phyloP scores from a whole-genome alignment of 1,139 yeast genomes.

The Scheffersomyces cryptocercus region DNA sequence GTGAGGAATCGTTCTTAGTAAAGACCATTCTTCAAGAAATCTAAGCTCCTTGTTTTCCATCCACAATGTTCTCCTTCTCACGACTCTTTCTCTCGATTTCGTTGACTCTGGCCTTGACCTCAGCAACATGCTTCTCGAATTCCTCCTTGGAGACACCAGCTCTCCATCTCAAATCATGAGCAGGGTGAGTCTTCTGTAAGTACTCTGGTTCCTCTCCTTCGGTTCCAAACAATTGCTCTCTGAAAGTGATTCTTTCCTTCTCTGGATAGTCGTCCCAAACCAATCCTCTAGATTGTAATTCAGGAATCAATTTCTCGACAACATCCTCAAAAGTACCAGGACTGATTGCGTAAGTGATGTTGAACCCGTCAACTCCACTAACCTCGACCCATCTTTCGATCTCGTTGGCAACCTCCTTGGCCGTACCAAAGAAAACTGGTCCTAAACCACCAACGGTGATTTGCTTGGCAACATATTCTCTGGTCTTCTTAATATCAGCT shows the following conservation, averaged over 20 bases:
- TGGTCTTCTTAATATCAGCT: conserved; percentile 22
- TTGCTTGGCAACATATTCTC: conserved; percentile 23
- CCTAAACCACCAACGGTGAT: conserved; percentile 30
- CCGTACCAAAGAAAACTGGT: conserved; percentile 27
- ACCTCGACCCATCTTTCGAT: conserved; percentile 33
- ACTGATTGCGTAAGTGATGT: conserved; percentile 26
- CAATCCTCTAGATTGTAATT: conserved; percentile 31
- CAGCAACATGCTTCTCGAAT: conserved; percentile 18
- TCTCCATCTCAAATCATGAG: conserved; percentile 39
- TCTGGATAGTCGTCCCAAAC: conserved; percentile 33
- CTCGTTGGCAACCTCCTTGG: conserved; percentile 27
- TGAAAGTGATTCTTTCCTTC: conserved; percentile 19
- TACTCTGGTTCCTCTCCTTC: conserved; percentile 20
- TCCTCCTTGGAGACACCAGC: conserved; percentile 36
- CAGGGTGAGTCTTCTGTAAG: conserved; percentile 33
- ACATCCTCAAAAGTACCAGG: conserved; percentile 36
- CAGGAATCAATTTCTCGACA: conserved; percentile 33
- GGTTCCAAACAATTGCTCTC: conserved; percentile 28
- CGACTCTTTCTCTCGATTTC: not conserved
- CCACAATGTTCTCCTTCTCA: not conserved
- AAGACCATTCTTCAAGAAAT: no score
- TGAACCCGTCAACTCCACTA: conserved; percentile 37
- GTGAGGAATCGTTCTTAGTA: no score
- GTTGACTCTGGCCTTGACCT: conserved; percentile 11
- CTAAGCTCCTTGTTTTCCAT: not conserved